These are phyloP conservation scores for Aureobasidium namibiae DNA, from an alignment of 2,329 filamentous ascomycete genomes.

Conservation along the genomic window DNA sequence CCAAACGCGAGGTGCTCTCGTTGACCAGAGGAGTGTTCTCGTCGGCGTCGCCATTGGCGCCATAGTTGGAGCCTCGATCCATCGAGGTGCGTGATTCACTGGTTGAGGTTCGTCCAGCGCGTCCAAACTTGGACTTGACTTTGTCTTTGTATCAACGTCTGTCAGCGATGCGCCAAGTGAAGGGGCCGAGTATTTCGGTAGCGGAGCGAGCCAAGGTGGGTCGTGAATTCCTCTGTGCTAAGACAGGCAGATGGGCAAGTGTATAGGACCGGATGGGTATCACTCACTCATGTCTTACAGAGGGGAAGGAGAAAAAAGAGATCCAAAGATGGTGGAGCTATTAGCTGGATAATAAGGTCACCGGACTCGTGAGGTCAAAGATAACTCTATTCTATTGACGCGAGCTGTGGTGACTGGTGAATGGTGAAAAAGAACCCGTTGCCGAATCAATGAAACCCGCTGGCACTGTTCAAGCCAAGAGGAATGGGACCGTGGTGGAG, in stretches of 20 bases:
- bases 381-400: conserved; percentile 2
- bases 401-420: background rate
- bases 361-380: background rate
- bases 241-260: background rate
- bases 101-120: conserved; percentile 7
- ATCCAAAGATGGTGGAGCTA: background rate
- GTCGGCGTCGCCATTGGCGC: conserved; percentile 41
- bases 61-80: conserved; percentile 54
- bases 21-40: conserved; percentile 24
- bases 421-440: conserved; percentile 1
- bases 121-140: conserved; percentile 14
- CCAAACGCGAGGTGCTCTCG: conserved; percentile 15
- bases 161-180: conserved; percentile 4
- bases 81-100: background rate
- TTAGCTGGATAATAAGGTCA: background rate
- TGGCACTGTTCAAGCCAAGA: conserved; percentile 11
- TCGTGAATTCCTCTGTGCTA: background rate
- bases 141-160: conserved; percentile 5
- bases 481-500: conserved; percentile 4
- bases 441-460: conserved; percentile 12
- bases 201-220: background rate
- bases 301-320: background rate
- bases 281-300: conserved; percentile 3
- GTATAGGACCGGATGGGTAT: background rate
- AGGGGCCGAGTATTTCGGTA: background rate